phyloP scores from a whole-genome alignment of 257 asterid species.

The Lycium barbarum region DNA sequence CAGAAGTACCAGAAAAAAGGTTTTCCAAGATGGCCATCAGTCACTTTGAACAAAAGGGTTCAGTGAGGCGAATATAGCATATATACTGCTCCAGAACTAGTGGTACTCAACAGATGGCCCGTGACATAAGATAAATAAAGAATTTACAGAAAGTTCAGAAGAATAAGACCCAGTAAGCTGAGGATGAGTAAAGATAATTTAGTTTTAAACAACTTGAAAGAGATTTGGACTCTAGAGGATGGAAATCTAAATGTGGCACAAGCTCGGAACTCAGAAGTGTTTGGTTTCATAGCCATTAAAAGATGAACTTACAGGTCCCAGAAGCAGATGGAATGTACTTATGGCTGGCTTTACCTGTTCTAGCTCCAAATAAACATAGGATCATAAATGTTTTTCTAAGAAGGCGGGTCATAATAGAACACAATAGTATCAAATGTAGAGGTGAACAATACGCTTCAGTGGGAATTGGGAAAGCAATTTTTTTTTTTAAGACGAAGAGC shows the following conservation, averaged over 20 bases:
- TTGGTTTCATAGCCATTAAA: not conserved
- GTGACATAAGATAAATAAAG: conserved; percentile 10
- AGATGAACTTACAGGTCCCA: not conserved
- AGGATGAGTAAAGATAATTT: not conserved
- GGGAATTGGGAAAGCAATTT: not conserved
- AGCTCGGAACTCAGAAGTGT: not conserved
- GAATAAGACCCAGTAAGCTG: not conserved
- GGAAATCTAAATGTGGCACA: not conserved
- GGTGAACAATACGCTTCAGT: not conserved
- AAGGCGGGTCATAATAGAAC: not conserved
- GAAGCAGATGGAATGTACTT: not conserved
- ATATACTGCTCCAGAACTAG: not conserved
- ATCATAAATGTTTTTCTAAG: not conserved
- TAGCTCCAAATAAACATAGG: conserved; percentile 4
- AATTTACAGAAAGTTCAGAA: not conserved
- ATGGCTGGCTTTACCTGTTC: conserved; percentile 13
- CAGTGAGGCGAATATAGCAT: not conserved
- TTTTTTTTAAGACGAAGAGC: no score
- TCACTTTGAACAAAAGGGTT: not conserved
- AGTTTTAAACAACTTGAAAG: not conserved
- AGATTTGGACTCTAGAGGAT: not conserved
- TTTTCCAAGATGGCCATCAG: not conserved
- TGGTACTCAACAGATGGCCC: not conserved
- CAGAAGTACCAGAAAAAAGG: not conserved
- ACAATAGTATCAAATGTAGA: not conserved